Evolutionary conservation across 75 land plant species (phyloP).

Genomic region (Pinus taeda): DNA sequence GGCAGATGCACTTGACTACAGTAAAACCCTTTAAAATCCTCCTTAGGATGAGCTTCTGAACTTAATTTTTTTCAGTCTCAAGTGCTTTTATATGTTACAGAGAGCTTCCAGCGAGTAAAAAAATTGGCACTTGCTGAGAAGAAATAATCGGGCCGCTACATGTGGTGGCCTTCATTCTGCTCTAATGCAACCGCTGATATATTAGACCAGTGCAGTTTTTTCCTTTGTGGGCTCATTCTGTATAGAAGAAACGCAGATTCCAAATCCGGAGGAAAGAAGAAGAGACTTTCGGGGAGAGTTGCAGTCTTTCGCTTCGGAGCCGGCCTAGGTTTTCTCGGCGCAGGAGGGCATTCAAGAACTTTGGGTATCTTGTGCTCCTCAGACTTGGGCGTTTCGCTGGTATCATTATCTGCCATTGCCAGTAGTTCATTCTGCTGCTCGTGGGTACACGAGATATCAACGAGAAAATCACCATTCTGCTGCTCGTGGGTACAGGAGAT

Average conservation of each 20-base stretch:
- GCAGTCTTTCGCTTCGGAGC: slow-evolving; percentile 6
- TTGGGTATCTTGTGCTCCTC: slow-evolving; percentile 21
- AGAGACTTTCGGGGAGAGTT: neutral
- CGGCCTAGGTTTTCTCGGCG: slow-evolving; percentile 30
- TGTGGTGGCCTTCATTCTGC: neutral
- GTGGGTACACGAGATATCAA: neutral
- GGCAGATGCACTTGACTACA: neutral
- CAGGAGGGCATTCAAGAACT: slow-evolving; percentile 32
- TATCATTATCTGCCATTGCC: neutral
- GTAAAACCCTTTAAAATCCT: slow-evolving; percentile 2
- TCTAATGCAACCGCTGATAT: neutral
- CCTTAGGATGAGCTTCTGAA: too few relatives aligned
- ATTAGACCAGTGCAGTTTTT: neutral
- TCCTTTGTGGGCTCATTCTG: neutral
- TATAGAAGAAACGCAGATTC: slow-evolving; percentile 7
- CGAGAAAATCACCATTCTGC: neutral
- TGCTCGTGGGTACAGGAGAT: neutral
- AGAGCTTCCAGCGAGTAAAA: neutral
- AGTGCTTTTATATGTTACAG: slow-evolving; percentile 1
- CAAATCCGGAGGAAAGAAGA: slow-evolving; percentile 9
- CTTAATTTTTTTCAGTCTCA: too few relatives aligned
- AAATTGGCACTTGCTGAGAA: neutral
- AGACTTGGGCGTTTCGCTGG: slow-evolving; percentile 28
- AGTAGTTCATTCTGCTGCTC: neutral
- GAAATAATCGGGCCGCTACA: neutral